phyloP scores from a whole-genome alignment of 2,329 filamentous ascomycete genomes.

The Nigrospora sphaerica region DNA sequence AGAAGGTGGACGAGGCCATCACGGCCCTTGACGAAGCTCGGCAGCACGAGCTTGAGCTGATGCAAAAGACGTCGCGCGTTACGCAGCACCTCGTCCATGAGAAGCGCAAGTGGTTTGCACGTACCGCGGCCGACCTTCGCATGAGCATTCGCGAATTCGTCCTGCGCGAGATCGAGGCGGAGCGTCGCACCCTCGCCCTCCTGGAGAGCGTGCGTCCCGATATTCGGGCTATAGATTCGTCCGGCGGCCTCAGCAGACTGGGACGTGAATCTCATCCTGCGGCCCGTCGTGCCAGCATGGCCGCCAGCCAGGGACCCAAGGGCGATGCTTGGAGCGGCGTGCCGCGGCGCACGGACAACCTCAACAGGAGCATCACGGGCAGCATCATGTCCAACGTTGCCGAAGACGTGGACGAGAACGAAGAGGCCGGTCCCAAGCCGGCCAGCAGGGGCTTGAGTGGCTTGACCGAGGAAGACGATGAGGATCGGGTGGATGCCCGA shows the following conservation, averaged over 20 bases:
- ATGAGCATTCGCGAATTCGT: conserved; percentile 85
- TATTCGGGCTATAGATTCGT: conserved; percentile 85
- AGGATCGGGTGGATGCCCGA: conserved; percentile 88
- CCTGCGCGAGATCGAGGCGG: conserved; percentile 88
- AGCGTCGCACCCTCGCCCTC: conserved; percentile 83
- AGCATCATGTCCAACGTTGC: conserved; percentile 58
- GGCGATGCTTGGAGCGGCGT: conserved; percentile 98
- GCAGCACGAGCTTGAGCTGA: conserved; percentile 71
- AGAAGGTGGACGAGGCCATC: conserved; percentile 99
- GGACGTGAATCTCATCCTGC: conserved; percentile 83
- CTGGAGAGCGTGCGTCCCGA: conserved; percentile 92
- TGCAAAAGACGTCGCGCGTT: conserved; percentile 80
- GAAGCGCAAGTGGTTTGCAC: conserved; percentile 82
- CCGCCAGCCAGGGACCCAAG: conserved; percentile 88
- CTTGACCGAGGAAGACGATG: conserved; percentile 74
- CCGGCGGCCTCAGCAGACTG: conserved; percentile 81
- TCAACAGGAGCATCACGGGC: conserved; percentile 69
- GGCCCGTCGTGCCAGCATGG: conserved; percentile 65
- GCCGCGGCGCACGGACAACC: conserved; percentile 71
- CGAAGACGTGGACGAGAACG: conserved; percentile 53
- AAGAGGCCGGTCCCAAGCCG: conserved; percentile 29
- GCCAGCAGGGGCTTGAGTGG: conserved; percentile 45
- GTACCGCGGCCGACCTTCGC: conserved; percentile 79
- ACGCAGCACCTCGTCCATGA: conserved; percentile 85
- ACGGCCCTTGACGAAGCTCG: conserved; percentile 80